Percentiles rank a stretch among this genome's conserved stretches.
Evolutionary conservation across 2,329 filamentous ascomycete species (phyloP).

Genomic region (Hymenoscyphus occultus): DNA sequence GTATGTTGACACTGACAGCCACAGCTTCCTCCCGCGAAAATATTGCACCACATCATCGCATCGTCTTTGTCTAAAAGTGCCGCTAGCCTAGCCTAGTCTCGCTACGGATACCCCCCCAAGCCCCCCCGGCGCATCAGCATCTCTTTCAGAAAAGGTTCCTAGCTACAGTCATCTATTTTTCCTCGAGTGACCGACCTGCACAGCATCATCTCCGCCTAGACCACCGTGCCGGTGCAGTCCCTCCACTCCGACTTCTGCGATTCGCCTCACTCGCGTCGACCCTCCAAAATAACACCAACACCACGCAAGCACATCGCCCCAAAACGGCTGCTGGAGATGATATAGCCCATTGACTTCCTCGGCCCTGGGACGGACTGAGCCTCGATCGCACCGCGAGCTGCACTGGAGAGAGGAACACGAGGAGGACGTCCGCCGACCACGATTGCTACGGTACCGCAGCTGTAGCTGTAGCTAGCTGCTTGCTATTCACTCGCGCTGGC

Average conservation of each 20-base stretch:
- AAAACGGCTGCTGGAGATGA: constrained; percentile 29
- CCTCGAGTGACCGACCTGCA: not conserved
- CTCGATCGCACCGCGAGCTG: constrained; percentile 8
- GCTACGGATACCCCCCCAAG: not conserved
- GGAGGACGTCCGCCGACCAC: not conserved
- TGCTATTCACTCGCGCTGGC: constrained; percentile 20
- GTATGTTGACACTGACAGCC: too few relatives aligned
- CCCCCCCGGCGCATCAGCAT: not conserved
- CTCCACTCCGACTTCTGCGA: not conserved
- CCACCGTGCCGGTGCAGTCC: not conserved
- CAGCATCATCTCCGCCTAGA: constrained; percentile 2
- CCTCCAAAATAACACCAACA: not conserved
- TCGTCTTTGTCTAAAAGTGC: not conserved
- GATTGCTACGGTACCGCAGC: too few relatives aligned
- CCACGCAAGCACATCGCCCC: not conserved
- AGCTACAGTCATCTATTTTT: not conserved
- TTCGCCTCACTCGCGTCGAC: constrained; percentile 3
- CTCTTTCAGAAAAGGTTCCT: too few relatives aligned
- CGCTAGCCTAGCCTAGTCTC: not conserved
- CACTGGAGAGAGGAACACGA: not conserved
- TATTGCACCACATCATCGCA: not conserved
- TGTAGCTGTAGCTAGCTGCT: constrained; percentile 9
- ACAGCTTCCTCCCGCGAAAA: not conserved
- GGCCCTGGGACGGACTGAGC: constrained; percentile 35
- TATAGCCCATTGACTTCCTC: constrained; percentile 33